These are phyloP conservation scores for Gracilaria gracilis DNA, from an alignment of 23 red algal genomes.

Conservation along the genomic window DNA sequence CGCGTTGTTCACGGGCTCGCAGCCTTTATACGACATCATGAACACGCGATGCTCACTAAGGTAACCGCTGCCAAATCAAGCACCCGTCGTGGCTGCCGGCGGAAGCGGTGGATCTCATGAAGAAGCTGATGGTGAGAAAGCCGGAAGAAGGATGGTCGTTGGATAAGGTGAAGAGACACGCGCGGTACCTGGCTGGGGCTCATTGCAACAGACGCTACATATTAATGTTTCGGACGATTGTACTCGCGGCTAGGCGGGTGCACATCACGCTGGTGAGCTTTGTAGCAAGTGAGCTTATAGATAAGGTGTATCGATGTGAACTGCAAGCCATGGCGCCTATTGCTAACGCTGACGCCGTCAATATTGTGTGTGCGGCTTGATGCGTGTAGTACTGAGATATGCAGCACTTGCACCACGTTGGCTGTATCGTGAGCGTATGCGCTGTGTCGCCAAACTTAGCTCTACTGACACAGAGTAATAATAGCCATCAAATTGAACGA, in stretches of 20 bases:
- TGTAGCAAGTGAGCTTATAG: conserved; percentile 17
- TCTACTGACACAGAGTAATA: no score
- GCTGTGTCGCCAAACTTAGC: no score
- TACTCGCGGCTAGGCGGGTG: neutral
- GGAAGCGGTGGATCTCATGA: conserved; percentile 64
- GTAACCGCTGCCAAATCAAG: conserved; percentile 49
- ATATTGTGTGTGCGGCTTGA: neutral
- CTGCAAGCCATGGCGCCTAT: neutral
- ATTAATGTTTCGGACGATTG: neutral
- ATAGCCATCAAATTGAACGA: no score
- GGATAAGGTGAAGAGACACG: conserved; percentile 50
- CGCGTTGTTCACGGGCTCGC: conserved; percentile 50
- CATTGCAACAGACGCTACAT: no score
- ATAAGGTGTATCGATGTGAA: neutral
- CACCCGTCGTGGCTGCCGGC: conserved; percentile 48
- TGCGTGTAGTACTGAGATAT: neutral
- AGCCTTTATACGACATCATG: conserved; percentile 65
- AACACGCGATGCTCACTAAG: conserved; percentile 42
- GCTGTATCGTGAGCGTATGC: neutral
- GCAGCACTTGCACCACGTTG: neutral
- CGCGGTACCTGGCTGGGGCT: conserved; percentile 50
- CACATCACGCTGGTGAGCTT: neutral
- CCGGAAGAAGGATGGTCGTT: conserved; percentile 56
- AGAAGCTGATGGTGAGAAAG: conserved; percentile 52
- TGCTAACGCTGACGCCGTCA: neutral